Evolutionary conservation across 2,329 filamentous ascomycete species (phyloP), one percentile per base, ranked within the genome.

Genomic region (Neopestalotiopsis rosae): DNA sequence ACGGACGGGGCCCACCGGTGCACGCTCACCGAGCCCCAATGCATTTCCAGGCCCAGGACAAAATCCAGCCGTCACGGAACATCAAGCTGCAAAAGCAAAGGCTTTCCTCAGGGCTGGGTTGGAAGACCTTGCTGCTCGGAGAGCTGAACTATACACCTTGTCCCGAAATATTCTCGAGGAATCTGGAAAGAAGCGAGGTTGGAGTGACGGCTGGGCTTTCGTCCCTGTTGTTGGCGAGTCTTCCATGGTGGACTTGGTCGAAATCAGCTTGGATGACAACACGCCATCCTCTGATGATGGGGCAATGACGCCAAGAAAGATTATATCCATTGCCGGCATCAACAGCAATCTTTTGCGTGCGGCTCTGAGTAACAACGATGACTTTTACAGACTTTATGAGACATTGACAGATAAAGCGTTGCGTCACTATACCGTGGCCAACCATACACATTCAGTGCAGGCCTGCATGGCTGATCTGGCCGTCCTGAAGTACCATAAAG

Each of bases 361-460:
- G 1, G 91, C 91, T 0, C 81, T 93, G 1, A 85, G 87, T 70
- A 90, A 87, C 40, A 82, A 84, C 67, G 87, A 89, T 17, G 88
- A 89, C 63, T 95, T 92, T 73, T 91, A 91, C 71, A 83, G 85
- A 6, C 82, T 91, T 0, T 93, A 91, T 74, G 90, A 95, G 76
- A 90, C 89, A 10, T 84, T 98, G n/a, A 97, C 94, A 7, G 92
- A 96, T 74, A 91, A 93, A 71, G 91, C 95, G 3, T 88, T 97
- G 68, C 92, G 92, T 1, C 93, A 97, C 76, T 97, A 93, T 77
- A 90, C 90, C 14, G 89, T 94, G 4, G 94, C 95, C 4, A 92
- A 91, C 67, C 92, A 95, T 71, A 86, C 86, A 0, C 92, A 97
- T 74, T 93, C 94, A 7, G 91, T 92, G 0, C 91, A 97, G 73